Evolutionary conservation across 192 early-diverging fungal species (phyloP).

Genomic region (Backusella parvicylindrica): DNA sequence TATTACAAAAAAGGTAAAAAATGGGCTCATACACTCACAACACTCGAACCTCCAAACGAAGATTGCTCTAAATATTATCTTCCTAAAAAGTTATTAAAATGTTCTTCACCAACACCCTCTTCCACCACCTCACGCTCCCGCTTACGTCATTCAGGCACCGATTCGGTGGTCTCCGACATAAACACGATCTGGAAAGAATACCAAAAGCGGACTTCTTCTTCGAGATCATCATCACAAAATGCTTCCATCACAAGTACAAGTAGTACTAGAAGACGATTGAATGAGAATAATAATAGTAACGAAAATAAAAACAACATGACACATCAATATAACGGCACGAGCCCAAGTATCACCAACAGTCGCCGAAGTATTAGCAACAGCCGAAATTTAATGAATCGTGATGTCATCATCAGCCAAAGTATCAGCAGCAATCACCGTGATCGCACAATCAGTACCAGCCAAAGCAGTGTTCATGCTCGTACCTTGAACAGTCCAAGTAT

Average conservation of each 20-base stretch:
- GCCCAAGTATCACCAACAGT: neutral
- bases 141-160: neutral
- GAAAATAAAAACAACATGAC: neutral
- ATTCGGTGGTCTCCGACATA: neutral
- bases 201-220: neutral
- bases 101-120: neutral
- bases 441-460: neutral
- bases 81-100: conserved; percentile 4
- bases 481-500: neutral
- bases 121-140: neutral
- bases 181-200: conserved; percentile 9
- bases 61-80: neutral
- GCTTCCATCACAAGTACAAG: neutral
- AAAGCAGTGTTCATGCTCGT: neutral
- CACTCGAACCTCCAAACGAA: conserved; percentile 7
- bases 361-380: neutral
- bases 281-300: no score
- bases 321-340: neutral
- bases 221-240: neutral
- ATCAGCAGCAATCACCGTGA: neutral
- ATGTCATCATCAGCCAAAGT: neutral
- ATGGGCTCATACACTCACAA: conserved; percentile 7
- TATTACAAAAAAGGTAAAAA: neutral
- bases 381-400: neutral
- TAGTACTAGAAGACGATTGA: neutral